These are phyloP conservation scores for Colletotrichum tropicicola DNA, from an alignment of 2,329 filamentous ascomycete genomes.

Conservation along the genomic window DNA sequence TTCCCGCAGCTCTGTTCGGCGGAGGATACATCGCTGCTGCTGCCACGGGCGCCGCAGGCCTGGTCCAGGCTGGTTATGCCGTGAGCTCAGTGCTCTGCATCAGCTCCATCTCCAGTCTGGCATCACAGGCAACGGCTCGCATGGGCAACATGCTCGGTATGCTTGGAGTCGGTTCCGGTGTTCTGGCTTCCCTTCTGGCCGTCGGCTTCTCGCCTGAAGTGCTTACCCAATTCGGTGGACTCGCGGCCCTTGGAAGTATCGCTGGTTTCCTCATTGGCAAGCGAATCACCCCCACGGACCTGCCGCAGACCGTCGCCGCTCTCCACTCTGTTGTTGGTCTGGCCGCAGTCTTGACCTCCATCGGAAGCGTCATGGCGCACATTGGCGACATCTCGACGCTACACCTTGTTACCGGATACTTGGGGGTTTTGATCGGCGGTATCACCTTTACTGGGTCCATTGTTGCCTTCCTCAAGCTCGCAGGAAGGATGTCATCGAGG, in stretches of 20 bases:
- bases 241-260: slow-evolving; percentile 77
- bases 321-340: slow-evolving; percentile 91
- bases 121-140: slow-evolving; percentile 83
- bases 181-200: slow-evolving; percentile 82
- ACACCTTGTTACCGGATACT: slow-evolving; percentile 86
- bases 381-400: slow-evolving; percentile 72
- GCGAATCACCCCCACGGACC: slow-evolving; percentile 85
- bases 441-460: slow-evolving; percentile 93
- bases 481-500: slow-evolving; percentile 82
- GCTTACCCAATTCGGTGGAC: slow-evolving; percentile 79
- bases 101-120: slow-evolving; percentile 81
- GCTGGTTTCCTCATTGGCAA: slow-evolving; percentile 81
- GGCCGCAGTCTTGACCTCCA: slow-evolving; percentile 87
- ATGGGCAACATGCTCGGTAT: slow-evolving; percentile 89
- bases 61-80: slow-evolving; percentile 89
- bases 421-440: slow-evolving; percentile 86
- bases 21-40: slow-evolving; percentile 84
- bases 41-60: slow-evolving; percentile 81
- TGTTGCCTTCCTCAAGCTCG: slow-evolving; percentile 88
- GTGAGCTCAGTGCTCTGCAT: slow-evolving; percentile 88
- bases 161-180: slow-evolving; percentile 83
- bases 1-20: slow-evolving; percentile 80
- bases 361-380: slow-evolving; percentile 78
- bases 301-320: slow-evolving; percentile 89
- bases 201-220: slow-evolving; percentile 84